Conservation (phyloP, 257 asterid genomes). For the Lantana camara region DNA sequence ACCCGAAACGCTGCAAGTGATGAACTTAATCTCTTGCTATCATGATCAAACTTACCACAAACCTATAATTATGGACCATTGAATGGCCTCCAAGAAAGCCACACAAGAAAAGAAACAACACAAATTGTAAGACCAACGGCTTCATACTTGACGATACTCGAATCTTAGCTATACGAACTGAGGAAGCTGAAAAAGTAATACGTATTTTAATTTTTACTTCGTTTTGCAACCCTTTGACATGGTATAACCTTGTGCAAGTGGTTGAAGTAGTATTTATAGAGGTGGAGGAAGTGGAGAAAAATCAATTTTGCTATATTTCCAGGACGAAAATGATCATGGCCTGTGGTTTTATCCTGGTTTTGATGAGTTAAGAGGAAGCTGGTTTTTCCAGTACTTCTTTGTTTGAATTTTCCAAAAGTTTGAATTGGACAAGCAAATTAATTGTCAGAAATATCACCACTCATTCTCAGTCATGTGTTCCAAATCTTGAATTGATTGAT, state of each 20-base stretch:
- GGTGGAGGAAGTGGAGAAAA: conserved; percentile 15
- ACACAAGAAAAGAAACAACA: conserved; percentile 24
- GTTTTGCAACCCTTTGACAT: not conserved
- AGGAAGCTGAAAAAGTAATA: not conserved
- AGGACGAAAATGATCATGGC: not conserved
- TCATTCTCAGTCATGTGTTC: not conserved
- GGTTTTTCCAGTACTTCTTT: conserved; percentile 3
- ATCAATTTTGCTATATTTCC: not conserved
- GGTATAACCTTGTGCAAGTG: not conserved
- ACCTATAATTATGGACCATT: conserved; percentile 30
- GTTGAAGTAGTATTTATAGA: conserved; percentile 22
- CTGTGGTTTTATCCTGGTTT: conserved; percentile 24
- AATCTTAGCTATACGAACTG: not conserved
- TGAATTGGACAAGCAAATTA: conserved; percentile 9
- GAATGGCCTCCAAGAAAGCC: conserved; percentile 27
- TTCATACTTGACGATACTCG: conserved; percentile 21
- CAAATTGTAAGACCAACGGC: conserved; percentile 9
- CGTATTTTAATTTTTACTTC: not conserved
- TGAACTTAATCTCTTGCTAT: too few species aligned
- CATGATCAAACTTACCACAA: conserved; percentile 41
- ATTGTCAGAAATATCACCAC: not conserved
- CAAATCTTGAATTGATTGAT: too few species aligned
- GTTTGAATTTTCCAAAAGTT: conserved; percentile 29
- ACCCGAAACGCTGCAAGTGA: not conserved
- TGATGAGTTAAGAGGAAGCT: conserved; percentile 16